phyloP scores from a whole-genome alignment of 371 early-diverging fungal species.

The Apophysomyces trapeziformis region DNA sequence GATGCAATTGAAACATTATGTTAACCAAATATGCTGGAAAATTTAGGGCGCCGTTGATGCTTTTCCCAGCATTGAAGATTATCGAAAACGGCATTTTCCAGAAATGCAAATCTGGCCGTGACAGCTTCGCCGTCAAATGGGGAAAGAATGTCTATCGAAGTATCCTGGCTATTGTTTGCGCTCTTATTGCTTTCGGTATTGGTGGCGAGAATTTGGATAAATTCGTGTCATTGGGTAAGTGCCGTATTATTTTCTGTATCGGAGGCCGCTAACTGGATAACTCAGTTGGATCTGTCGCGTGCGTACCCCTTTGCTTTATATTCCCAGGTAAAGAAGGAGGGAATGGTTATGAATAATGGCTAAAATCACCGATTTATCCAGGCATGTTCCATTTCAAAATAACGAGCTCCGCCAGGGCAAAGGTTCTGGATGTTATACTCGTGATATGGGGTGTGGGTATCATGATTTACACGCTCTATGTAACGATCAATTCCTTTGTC shows the following conservation, averaged over 20 bases:
- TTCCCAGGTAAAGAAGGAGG: slow-evolving; percentile 55
- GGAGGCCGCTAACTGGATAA: slow-evolving; percentile 12
- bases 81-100: slow-evolving; percentile 62
- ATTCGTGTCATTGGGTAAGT: slow-evolving; percentile 61
- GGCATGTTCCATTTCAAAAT: slow-evolving; percentile 70
- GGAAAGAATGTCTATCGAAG: slow-evolving; percentile 67
- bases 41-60: slow-evolving; percentile 57
- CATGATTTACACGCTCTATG: slow-evolving; percentile 49
- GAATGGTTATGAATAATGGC: background rate
- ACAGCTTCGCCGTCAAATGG: slow-evolving; percentile 57
- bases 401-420: slow-evolving; percentile 30
- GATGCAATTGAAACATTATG: background rate
- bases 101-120: slow-evolving; percentile 38
- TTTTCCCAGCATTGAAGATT: slow-evolving; percentile 78
- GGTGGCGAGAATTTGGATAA: slow-evolving; percentile 72
- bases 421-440: slow-evolving; percentile 42
- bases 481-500: slow-evolving; percentile 36
- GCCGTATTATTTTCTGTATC: slow-evolving; percentile 25
- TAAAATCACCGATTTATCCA: background rate
- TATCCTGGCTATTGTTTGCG: slow-evolving; percentile 55
- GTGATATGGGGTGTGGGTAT: slow-evolving; percentile 60
- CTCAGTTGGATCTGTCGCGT: slow-evolving; percentile 50
- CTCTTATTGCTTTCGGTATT: slow-evolving; percentile 55
- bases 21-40: background rate
- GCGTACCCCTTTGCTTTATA: slow-evolving; percentile 68